Conservation (phyloP, 202 grass and related monocot species). For the Digitaria exilis region DNA sequence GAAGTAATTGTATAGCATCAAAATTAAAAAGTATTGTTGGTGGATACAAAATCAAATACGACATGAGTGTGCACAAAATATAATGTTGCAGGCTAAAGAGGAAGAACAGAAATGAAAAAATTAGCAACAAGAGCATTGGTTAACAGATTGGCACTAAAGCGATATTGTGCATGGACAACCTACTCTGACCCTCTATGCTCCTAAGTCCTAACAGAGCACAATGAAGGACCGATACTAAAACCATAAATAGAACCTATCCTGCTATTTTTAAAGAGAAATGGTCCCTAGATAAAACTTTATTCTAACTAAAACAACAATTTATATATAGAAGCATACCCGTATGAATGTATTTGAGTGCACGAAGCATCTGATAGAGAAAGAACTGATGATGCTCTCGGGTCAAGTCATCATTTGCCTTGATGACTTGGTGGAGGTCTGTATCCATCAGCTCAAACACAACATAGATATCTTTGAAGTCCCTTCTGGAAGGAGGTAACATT, state of each 20-base stretch:
- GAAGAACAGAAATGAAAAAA: background rate
- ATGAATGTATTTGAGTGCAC: constrained; percentile 95
- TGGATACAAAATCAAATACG: background rate
- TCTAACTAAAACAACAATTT: constrained; percentile 2
- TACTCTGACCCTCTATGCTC: constrained; percentile 23
- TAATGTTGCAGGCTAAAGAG: constrained; percentile 11
- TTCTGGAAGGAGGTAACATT: constrained; percentile 92
- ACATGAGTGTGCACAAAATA: constrained; percentile 1
- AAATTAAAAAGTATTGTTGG: background rate
- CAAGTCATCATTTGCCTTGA: constrained; percentile 97
- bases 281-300: background rate
- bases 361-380: constrained; percentile 98
- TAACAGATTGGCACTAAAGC: constrained; percentile 7
- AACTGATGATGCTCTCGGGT: constrained; percentile 93
- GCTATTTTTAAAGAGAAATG: constrained; percentile 11
- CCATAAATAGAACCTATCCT: background rate
- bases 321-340: constrained; percentile 65
- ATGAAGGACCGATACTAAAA: constrained; percentile 11
- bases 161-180: constrained; percentile 13
- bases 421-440: constrained; percentile 98
- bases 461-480: constrained; percentile 99
- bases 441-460: constrained; percentile 99
- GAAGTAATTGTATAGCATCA: constrained; percentile 1
- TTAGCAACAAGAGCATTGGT: constrained; percentile 10
- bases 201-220: constrained; percentile 22